Percentiles rank a stretch among this genome's conserved stretches.
Evolutionary conservation across 176 grass and related monocot genomes (phyloP).

Genomic region (Aegilops sharonensis): DNA sequence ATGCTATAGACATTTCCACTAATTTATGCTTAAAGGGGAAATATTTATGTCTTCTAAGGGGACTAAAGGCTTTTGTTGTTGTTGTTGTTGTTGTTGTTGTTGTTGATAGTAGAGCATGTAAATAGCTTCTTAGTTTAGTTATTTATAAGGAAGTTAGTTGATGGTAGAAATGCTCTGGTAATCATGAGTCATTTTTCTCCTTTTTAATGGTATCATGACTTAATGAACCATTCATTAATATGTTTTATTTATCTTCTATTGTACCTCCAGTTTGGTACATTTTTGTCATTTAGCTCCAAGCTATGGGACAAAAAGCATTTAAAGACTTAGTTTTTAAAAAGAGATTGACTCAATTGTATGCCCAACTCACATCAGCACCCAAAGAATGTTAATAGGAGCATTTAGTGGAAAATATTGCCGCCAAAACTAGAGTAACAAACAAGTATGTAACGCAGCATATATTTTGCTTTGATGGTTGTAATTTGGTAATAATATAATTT

Average conservation of each 20-base stretch:
- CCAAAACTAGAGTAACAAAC: background rate
- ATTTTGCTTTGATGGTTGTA: background rate
- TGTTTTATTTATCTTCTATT: background rate
- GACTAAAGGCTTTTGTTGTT: no score
- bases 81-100: no score
- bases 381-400: background rate
- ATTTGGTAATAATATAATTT: background rate
- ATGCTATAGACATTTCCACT: background rate
- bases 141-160: background rate
- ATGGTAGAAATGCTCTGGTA: conserved; percentile 9
- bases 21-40: background rate
- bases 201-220: background rate
- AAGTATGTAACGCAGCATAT: background rate
- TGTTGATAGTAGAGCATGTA: background rate
- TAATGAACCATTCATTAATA: background rate
- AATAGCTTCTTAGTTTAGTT: background rate
- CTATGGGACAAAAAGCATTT: background rate
- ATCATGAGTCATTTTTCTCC: background rate
- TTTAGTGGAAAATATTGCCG: conserved; percentile 7
- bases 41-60: background rate
- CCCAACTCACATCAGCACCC: background rate
- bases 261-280: background rate
- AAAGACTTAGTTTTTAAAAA: background rate
- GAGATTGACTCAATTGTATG: conserved; percentile 1
- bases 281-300: background rate